Conservation (phyloP, 2,329 filamentous ascomycete species). For the Aspergillus terreus region DNA sequence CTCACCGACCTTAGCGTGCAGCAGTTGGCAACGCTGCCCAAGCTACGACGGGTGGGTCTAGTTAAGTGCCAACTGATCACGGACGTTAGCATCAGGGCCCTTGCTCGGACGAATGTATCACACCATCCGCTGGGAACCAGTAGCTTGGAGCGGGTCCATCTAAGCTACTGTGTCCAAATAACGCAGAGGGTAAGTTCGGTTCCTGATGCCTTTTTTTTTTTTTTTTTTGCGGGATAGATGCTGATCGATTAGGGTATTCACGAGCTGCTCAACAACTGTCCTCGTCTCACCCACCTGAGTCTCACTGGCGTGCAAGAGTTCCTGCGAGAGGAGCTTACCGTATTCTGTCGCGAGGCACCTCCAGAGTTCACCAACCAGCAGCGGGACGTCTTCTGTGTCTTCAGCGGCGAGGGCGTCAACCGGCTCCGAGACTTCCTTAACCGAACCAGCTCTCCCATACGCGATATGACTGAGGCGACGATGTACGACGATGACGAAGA, state of each 20-base stretch:
- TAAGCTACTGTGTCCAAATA: constrained; percentile 88
- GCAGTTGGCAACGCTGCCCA: constrained; percentile 79
- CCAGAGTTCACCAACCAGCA: constrained; percentile 93
- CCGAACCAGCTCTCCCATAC: constrained; percentile 29
- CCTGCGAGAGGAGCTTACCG: constrained; percentile 75
- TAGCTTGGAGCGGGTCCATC: constrained; percentile 82
- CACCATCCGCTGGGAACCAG: constrained; percentile 60
- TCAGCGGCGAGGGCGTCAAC: constrained; percentile 80
- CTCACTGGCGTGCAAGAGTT: constrained; percentile 93
- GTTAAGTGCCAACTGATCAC: constrained; percentile 93
- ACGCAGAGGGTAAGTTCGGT: constrained; percentile 66
- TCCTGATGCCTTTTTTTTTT: background rate
- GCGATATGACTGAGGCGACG: constrained; percentile 35
- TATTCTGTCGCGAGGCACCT: constrained; percentile 83
- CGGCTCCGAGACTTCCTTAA: constrained; percentile 77
- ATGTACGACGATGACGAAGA: constrained; percentile 45
- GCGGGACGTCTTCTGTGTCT: constrained; percentile 93
- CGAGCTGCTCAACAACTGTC: constrained; percentile 82
- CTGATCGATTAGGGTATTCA: constrained; percentile 69
- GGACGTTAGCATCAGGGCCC: constrained; percentile 78
- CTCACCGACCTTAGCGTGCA: constrained; percentile 84
- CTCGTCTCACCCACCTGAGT: constrained; percentile 87
- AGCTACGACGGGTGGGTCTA: constrained; percentile 88
- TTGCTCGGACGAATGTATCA: constrained; percentile 63
- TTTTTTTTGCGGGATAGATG: background rate